Evolutionary conservation across 2,329 filamentous ascomycete genomes (phyloP).

Genomic region (Cordyceps javanica): DNA sequence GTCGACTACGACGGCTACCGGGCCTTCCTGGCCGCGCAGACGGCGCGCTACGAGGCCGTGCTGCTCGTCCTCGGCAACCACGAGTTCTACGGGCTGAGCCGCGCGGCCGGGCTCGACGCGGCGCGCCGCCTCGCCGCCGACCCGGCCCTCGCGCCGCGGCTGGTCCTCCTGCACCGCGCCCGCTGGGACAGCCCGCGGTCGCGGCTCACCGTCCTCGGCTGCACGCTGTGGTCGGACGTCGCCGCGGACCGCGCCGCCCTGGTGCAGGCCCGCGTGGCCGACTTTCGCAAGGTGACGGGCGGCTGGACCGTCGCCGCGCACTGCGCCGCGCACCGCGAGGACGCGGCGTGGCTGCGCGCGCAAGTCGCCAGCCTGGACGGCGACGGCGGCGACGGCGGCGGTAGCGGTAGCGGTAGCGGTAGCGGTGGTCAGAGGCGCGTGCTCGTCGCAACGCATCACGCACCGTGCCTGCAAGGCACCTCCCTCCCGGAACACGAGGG

Average conservation of each 20-base stretch:
- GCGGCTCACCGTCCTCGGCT: no score
- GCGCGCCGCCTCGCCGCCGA: conserved; percentile 29
- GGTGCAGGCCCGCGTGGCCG: background rate
- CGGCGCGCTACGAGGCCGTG: conserved; percentile 34
- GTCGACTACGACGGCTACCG: conserved; percentile 39
- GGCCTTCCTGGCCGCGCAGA: conserved; percentile 36
- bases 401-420: no score
- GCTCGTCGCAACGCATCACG: background rate
- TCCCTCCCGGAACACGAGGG: background rate
- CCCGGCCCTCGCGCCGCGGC: conserved; percentile 22
- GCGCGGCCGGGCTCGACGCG: conserved; percentile 24
- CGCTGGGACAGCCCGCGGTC: no score
- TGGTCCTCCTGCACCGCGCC: conserved; percentile 29
- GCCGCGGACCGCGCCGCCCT: no score
- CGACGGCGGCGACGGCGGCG: no score
- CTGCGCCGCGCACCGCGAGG: background rate
- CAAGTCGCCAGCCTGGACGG: background rate
- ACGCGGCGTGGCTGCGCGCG: background rate
- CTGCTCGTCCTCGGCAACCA: conserved; percentile 48
- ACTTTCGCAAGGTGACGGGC: background rate
- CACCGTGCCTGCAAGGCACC: background rate
- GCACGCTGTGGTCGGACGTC: no score
- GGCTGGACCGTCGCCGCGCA: background rate
- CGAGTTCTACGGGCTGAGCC: conserved; percentile 40
- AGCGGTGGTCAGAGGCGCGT: no score